Evolutionary conservation across 495 filamentous ascomycete genomes (phyloP).

Genomic region (Stereocaulon alpinum): DNA sequence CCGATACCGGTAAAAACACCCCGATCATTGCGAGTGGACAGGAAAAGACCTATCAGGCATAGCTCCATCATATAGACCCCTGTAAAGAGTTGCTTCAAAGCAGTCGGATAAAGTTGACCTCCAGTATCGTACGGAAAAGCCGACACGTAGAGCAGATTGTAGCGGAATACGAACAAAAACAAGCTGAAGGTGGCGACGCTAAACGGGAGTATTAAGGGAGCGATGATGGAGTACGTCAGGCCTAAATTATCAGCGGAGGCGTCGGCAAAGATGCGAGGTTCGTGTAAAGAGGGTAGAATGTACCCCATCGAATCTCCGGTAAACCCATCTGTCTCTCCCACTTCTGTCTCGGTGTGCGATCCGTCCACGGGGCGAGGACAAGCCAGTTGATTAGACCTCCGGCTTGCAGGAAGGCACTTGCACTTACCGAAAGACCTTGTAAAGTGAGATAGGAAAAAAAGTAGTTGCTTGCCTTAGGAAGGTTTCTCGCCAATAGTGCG

Average conservation of each 20-base stretch:
- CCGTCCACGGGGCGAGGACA: conserved; percentile 45
- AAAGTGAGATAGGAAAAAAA: conserved; percentile 77
- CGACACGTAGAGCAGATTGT: conserved; percentile 69
- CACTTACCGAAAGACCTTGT: conserved; percentile 58
- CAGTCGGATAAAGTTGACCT: conserved; percentile 64
- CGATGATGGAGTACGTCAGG: conserved; percentile 64
- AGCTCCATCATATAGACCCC: conserved; percentile 78
- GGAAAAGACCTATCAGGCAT: conserved; percentile 65
- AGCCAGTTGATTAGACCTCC: conserved; percentile 53
- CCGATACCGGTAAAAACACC: neutral
- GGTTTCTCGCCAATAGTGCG: conserved; percentile 48
- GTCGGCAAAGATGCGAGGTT: conserved; percentile 54
- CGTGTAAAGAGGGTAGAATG: conserved; percentile 68
- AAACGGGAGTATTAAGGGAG: conserved; percentile 65
- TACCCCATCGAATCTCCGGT: conserved; percentile 56
- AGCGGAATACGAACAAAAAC: conserved; percentile 67
- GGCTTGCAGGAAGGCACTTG: conserved; percentile 57
- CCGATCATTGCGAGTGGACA: conserved; percentile 22
- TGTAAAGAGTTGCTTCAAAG: conserved; percentile 75
- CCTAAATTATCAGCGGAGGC: too few species aligned
- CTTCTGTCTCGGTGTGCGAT: conserved; percentile 61
- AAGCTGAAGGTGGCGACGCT: conserved; percentile 66
- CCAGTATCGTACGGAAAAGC: conserved; percentile 61
- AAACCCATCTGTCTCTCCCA: conserved; percentile 53
- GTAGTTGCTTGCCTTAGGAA: conserved; percentile 69